Base-by-base conservation (phyloP, 352 stramenopile genomes). In the Phytophthora pisi region DNA sequence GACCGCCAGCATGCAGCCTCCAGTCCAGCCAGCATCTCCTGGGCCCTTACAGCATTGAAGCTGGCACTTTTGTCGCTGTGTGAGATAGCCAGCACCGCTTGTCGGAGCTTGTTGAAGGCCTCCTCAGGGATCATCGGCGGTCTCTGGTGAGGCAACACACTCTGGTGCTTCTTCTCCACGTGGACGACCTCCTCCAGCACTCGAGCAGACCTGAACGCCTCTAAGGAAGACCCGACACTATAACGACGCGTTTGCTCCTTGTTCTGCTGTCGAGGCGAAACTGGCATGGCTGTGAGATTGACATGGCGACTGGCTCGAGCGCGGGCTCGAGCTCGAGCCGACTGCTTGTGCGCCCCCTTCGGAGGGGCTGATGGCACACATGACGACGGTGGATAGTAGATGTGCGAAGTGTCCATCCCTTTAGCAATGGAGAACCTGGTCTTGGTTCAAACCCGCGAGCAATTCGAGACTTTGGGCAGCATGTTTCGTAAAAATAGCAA, bases 1-100 rank as follows among this genome's bases (percentile, higher is more conserved):
- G 55, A 38, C 26, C 67, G 65, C 76, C 76, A 87, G 24, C 79
- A 87, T 23, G 79, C 79, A 30, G 55, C 47, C 51, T 78, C 69
- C n/a, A 84, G 42, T 9, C 57, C 64, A 55, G 18, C 18, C 0
- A 84, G 43, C 20, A 84, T 38, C 54, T 74, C 55, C 20, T 55
- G 56, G 36, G 52, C 55, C 47, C 31, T 40, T 13, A n/a, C 13
- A n/a, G 55, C 40, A 45, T 64, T 20, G 3, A 66, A 49, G 26
- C 0, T 2, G 23, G n/a, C 3, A 10, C 23, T 23, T 46, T 74
- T 61, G 13, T 31, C 54, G 20, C 15, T 38, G 5, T 51, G 26
- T 2, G 42, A 11, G 10, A 28, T 26, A 16, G 40, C 40, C 26
- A 30, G 56, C 51, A 64, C 52, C 47, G 55, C 46, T 36, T 69